Base-by-base conservation (phyloP, 345 rosid species). In the Syzygium aqueum region DNA sequence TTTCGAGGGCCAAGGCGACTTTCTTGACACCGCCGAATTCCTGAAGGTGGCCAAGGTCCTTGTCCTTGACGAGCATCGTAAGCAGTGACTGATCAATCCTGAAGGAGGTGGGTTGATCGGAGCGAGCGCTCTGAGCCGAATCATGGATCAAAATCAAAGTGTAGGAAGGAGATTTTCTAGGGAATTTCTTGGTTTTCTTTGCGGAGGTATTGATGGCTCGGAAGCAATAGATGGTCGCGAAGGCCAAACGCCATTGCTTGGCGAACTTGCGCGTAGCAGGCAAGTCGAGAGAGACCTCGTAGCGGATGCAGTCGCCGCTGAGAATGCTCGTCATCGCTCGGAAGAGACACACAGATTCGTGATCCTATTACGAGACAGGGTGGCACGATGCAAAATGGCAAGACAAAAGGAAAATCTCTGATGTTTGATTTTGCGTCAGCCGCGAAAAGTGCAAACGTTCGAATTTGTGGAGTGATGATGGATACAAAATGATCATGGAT, bases 171-270 rank as follows among this genome's bases (percentile, higher is more conserved):
- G 43, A 50, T 10, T 65, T 65, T 30, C 1, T 33, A 16, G 3
- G 43, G 78, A n/a, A 84, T 33, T 73, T 84, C 86, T 86, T 85
- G 21, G 87, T 21, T 28, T 25, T 83, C 7, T 73, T 51, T 8
- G 33, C 6, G 1, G 88, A 4, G 2, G 19, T 63, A 90, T 86
- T 83, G 56, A 86, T 85, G 95, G 49, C 86, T 87, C 80, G 90
- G 17, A 88, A 93, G 87, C 94, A 95, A 80, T 92, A 93, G 56
- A 96, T 90, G 51, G 90, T 89, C 23, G 87, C 49, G 54, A 95
- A 91, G 4, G 95, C 95, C 46, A 87, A 78, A 22, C 86, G 95
- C 98, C 97, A 96, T 57, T 90, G 92, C 53, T 91, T 91, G 86
- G 54, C 84, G 67, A 94, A 37, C 88, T 85, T 80, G 80, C 78